Percentiles rank a stretch among this genome's conserved stretches.
phyloP scores from a whole-genome alignment of 1,139 yeast species.

The Geotrichum siamense region DNA sequence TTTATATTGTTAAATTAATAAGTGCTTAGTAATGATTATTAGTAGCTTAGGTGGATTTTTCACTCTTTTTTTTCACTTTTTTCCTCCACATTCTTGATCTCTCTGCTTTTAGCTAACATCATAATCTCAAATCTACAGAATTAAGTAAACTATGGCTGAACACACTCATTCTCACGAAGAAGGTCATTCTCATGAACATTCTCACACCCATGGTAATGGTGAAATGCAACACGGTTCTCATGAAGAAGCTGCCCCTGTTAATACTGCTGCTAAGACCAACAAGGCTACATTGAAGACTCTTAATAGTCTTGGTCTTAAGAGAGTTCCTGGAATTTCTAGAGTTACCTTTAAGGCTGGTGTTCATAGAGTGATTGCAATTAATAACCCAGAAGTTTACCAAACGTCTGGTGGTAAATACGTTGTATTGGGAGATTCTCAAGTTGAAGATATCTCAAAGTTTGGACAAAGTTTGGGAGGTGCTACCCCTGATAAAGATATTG shows the following conservation, averaged over 20 bases:
- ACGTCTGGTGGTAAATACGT: constrained; percentile 57
- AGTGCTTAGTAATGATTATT: too few species aligned
- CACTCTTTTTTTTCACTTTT: neutral
- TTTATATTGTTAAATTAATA: too few species aligned
- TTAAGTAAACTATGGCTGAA: neutral
- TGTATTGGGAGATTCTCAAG: constrained; percentile 96
- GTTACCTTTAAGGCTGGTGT: constrained; percentile 95
- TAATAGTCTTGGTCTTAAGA: constrained; percentile 84
- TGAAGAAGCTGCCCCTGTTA: constrained; percentile 36
- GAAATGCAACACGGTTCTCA: constrained; percentile 24
- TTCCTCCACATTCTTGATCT: neutral
- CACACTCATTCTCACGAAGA: constrained; percentile 3
- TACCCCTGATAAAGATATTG: constrained; percentile 17
- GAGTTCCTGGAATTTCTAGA: constrained; percentile 86
- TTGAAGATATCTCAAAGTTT: constrained; percentile 28
- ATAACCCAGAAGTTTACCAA: constrained; percentile 90
- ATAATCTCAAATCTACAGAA: neutral
- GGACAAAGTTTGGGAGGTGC: constrained; percentile 19
- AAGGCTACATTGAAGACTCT: constrained; percentile 92
- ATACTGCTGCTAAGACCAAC: constrained; percentile 84
- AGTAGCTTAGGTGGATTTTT: too few species aligned
- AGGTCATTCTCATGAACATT: constrained; percentile 20
- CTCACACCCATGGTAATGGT: constrained; percentile 23
- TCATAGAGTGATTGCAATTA: constrained; percentile 87
- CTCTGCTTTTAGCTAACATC: neutral